Evolutionary conservation across 257 asterid genomes (phyloP), one percentile per base, ranked within the genome.

Genomic region (Schizonepeta tenuifolia): DNA sequence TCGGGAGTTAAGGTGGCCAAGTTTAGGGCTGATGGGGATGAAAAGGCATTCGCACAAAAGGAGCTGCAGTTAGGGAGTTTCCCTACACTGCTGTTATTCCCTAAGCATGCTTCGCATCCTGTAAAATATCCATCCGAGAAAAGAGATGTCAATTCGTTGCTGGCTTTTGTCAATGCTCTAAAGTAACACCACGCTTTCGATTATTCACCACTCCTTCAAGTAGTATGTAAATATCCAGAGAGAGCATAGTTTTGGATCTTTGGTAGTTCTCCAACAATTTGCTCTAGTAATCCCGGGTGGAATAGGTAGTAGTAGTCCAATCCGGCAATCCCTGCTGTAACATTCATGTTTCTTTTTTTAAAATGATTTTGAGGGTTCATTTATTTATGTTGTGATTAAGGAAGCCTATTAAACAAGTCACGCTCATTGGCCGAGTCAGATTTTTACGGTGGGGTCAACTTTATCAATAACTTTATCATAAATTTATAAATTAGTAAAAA

Each of bases 1-100:
- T 74, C 86, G 0, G 96, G 91, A 1, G 90, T 92, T 13, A 92
- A 92, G 88, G 96, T 92, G 9, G 96, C 83, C 3, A 92, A 88
- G 79, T 92, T 92, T 44, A 83, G 84, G 80, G 96, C 94, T 12
- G 98, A 92, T 33, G 98, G 96, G 7, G 98, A 87, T 8, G 92
- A 92, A 76, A 92, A 92, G 67, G 75, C 84, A 1, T 92, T 87
- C 58, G 94, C 98, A 3, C 86, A 87, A 71, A 66, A 79, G 70
- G 86, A 90, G 47, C 50, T 92, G 84, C 89, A 85, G 53, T 69
- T 92, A 54, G 91, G 90, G 47, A 92, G 95, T 80, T 92, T 92
- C 80, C 98, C 98, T 0, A 88, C 96, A 1, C 49, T 90, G 64
- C 87, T 92, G 11, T 84, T 90, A 63, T 92, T 92, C 75, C 93